Evolutionary conservation across 148 eudicot genomes (phyloP).

Genomic region (Linanthus parryae): DNA sequence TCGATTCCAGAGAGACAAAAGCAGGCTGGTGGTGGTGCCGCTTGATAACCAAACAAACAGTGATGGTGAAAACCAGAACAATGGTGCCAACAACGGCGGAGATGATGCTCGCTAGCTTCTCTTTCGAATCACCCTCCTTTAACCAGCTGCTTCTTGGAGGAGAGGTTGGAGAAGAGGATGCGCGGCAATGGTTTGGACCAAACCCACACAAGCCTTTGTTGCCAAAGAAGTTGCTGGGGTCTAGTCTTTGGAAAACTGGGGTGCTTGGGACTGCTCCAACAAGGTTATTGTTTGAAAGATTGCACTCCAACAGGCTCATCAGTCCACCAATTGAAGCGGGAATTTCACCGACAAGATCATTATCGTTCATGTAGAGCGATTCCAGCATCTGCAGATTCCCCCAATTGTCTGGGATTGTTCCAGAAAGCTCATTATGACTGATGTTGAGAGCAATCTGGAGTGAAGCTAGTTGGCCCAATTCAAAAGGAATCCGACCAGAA

Average conservation of each 20-base stretch:
- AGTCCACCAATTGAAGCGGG: constrained; percentile 54
- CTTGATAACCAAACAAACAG: constrained; percentile 48
- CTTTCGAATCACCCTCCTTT: constrained; percentile 31
- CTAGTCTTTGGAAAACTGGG: constrained; percentile 42
- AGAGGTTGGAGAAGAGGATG: constrained; percentile 15
- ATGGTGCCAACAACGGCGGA: constrained; percentile 30
- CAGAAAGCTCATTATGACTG: constrained; percentile 66
- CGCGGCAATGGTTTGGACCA: constrained; percentile 15
- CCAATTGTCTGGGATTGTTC: constrained; percentile 58
- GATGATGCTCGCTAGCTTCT: constrained; percentile 38
- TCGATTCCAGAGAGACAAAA: constrained; percentile 26
- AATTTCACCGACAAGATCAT: constrained; percentile 64
- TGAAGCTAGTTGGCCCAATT: constrained; percentile 51
- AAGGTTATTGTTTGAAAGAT: constrained; percentile 72
- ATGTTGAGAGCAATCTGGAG: constrained; percentile 82
- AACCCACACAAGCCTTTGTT: constrained; percentile 52
- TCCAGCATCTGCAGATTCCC: constrained; percentile 79
- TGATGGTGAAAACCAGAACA: constrained; percentile 50
- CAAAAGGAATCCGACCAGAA: constrained; percentile 61
- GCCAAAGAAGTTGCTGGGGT: constrained; percentile 56
- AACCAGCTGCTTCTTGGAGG: constrained; percentile 24
- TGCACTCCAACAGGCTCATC: constrained; percentile 62
- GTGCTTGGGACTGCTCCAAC: constrained; percentile 62
- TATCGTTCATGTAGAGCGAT: constrained; percentile 61
- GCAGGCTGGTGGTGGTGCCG: constrained; percentile 28